Percentiles rank a stretch among this genome's conserved stretches.
phyloP scores from a whole-genome alignment of 1,284 basidiomycete species.

The Dichomitus squalens region DNA sequence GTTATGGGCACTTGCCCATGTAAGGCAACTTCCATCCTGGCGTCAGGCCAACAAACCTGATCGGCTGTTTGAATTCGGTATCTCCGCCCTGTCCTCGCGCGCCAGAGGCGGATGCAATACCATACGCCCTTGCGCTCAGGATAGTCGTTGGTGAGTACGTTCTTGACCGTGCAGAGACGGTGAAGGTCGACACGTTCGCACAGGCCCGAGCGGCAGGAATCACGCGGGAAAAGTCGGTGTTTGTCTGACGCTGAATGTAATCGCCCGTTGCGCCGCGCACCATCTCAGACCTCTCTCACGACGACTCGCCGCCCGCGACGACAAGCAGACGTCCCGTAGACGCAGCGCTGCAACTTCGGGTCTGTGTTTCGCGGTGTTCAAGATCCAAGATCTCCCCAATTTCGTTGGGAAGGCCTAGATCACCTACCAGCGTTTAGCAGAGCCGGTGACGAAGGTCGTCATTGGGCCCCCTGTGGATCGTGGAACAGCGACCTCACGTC shows the following conservation, averaged over 20 bases:
- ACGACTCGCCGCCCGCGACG: slow-evolving; percentile 19
- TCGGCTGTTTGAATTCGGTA: slow-evolving; percentile 1
- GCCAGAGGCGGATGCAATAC: slow-evolving; percentile 5
- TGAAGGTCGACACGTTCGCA: not conserved
- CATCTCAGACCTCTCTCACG: slow-evolving; percentile 23
- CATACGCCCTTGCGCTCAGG: not conserved
- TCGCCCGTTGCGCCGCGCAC: slow-evolving; percentile 12
- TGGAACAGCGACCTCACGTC: not conserved
- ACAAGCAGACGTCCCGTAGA: not conserved
- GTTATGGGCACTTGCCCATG: not conserved
- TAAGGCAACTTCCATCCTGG: slow-evolving; percentile 1
- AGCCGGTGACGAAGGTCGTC: slow-evolving; percentile 9
- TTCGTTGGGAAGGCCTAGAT: slow-evolving; percentile 12
- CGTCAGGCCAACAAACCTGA: not conserved
- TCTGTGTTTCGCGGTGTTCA: not conserved
- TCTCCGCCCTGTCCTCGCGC: slow-evolving; percentile 5
- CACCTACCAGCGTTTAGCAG: slow-evolving; percentile 15
- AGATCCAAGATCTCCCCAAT: slow-evolving; percentile 8
- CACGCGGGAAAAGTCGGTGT: slow-evolving; percentile 21
- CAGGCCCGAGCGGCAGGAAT: slow-evolving; percentile 10
- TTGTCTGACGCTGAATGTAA: slow-evolving; percentile 20
- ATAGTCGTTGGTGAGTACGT: not conserved
- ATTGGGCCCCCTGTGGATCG: not conserved
- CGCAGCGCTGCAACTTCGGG: not conserved
- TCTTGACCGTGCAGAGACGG: not conserved